Base-by-base conservation (phyloP, 148 eudicot species). In the Chenopodium berlandieri region DNA sequence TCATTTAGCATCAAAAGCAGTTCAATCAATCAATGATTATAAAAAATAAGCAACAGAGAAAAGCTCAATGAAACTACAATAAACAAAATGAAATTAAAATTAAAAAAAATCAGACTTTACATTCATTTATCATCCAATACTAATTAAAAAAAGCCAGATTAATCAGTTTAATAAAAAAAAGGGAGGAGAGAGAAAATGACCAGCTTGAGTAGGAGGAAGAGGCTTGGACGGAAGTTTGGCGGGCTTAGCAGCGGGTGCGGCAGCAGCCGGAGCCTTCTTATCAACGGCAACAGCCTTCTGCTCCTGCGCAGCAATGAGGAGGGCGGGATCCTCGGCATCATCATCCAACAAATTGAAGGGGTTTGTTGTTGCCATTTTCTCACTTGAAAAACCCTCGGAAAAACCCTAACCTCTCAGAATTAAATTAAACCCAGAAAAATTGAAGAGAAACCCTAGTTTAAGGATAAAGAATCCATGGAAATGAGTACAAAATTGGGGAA, bases 161-260 rank as follows among this genome's bases (percentile, higher is more conserved):
- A 16, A 25, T 4, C 30, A 9, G 6, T 40, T 40, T 2, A 20
- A 25, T 68, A 73, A 48, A 19, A 62, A 73, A 73, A 56, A 65
- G 56, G 16, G 54, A 48, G 19, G 3, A 32, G 47, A 32, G 11
- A 9, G 7, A 68, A 14, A 11, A 37, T 47, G 23, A 89, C 91
- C 92, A 83, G 89, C 89, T 80, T 87, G 87, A 74, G 94, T 27
- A 46, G 92, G 94, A 64, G 92, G 94, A 8, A 83, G 82, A 7
- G 92, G 92, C 84, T 91, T 89, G 66, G 90, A 54, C 14, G 94
- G 90, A 9, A 89, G 80, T 80, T 89, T 91, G 2, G 88, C 89
- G 4, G 88, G 76, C 85, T 76, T 76, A 44, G 82, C 72, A 32
- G 81, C 70, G 58, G 65, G 72, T n/a, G 81, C 70, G 65, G 65